Base-by-base conservation (phyloP, 371 early-diverging fungal species). In the Mortierella sp. region DNA sequence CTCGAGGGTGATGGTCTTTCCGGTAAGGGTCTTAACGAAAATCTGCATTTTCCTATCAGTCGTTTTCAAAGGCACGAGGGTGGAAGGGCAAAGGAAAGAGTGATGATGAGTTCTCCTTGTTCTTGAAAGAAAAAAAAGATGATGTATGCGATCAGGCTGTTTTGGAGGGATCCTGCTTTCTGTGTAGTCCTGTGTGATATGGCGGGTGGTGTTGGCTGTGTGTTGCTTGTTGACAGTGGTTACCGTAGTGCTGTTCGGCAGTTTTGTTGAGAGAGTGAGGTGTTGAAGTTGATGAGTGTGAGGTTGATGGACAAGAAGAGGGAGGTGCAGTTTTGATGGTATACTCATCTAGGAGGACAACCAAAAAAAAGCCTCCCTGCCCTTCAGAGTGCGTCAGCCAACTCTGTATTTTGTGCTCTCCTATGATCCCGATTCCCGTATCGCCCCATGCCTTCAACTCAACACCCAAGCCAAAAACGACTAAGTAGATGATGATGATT, bases 21-120 rank as follows among this genome's bases (percentile, higher is more conserved):
- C 99, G 75, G 99, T 99, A 74, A 99, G 96, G 87, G 99, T 99
- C 94, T 99, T 99, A 79, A 99, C 98, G 88, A 99, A 99, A 88
- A 97, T 65, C 35, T 38, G 21, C 35, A 14, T 38, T 38, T 38
- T 32, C 38, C 35, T 65, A 32, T 65, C 38, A 65, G 35, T 35
- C 29, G 38, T 16, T 32, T 16, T 11, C 10, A 29, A 29, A 60
- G 6, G 27, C 16, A 35, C 35, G 2, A n/a, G 29, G 29, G 3
- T 11, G 29, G n/a, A 58, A 58, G 29, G 56, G 56, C 4, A 56
- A 60, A 32, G 12, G 27, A 27, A 60, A 60, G 14, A 60, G 63
- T 32, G 63, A 60, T 60, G 63, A 60, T 60, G 63, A 60, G 63
- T 60, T 32, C 32, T 60, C 63, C 63, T 60, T 3, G 63, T 29